Evolutionary conservation across 179 eudicot species (phyloP), one percentile per base, ranked within the genome.

Genomic region (Beta macrorhiza): DNA sequence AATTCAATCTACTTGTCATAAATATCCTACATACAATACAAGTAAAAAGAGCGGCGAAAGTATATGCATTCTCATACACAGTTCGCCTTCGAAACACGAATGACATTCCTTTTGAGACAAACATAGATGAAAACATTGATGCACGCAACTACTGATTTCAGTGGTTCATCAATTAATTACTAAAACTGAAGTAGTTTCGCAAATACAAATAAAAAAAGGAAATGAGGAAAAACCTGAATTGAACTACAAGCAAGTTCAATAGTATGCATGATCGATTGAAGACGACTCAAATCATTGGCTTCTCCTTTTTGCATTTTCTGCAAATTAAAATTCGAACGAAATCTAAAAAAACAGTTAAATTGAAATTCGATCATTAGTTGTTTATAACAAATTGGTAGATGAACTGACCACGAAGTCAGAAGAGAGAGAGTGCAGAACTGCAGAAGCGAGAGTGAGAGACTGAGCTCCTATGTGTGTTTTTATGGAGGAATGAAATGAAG

Each of bases 241-340:
- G 97, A 91, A 87, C 83, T 83, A 87, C 98, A 97, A 86, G 98
- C 97, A 42, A 86, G 53, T 85, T 97, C 99, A 74, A 97, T 88
- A 0, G 91, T 72, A 22, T 82, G 92, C 98, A 94, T 97, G 75
- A 92, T 81, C 19, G 99, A 91, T 85, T 91, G 97, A 78, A 97
- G 89, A 83, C 89, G 94, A 72, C 84, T 87, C 82, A 94, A 83
- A 86, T 94, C 95, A 19, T 83, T 79, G 22, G 84, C 64, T 10
- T 82, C 82, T 5, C 57, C 74, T 16, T 85, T 87, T 78, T 82
- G 86, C 90, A 88, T 87, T 64, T 44, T 86, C 13, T 52, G 42
- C 17, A 67, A 51, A 56, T 76, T 81, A 32, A 14, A 15, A 67
- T 25, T 37, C 61, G 6, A 20, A 37, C 67, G 25, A 55, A 75